Evolutionary conservation across 169 alveolate genomes (phyloP).

Genomic region (Cryptosporidium viatorum): DNA sequence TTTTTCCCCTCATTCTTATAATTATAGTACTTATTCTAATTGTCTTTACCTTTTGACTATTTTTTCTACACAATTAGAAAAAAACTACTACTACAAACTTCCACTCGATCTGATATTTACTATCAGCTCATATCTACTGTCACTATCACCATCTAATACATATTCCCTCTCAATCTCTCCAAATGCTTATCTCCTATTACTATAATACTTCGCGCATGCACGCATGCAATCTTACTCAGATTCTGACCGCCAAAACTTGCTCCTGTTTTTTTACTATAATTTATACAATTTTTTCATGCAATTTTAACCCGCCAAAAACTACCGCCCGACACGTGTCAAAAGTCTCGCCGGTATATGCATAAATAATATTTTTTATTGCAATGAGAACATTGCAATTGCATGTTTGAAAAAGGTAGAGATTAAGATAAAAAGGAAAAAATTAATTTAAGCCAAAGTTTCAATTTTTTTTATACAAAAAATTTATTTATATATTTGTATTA

Average conservation of each 20-base stretch:
- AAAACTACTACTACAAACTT: not conserved
- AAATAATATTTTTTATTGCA: not conserved
- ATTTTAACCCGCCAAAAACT: not conserved
- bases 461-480: not conserved
- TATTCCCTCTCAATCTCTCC: not conserved
- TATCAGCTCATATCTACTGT: not conserved
- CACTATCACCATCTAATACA: not conserved
- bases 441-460: not conserved
- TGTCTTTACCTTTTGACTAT: not conserved
- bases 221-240: conserved; percentile 9
- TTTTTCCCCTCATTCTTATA: not conserved
- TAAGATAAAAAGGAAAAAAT: not conserved
- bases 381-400: conserved; percentile 5
- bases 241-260: not conserved
- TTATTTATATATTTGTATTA: not conserved
- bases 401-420: conserved; percentile 18
- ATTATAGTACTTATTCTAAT: not conserved
- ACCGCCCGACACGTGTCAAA: conserved; percentile 36
- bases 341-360: conserved; percentile 43
- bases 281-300: conserved; percentile 5
- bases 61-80: not conserved
- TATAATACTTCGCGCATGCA: not conserved
- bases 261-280: not conserved
- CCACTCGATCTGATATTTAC: not conserved
- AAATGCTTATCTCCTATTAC: not conserved